Evolutionary conservation across 2,329 filamentous ascomycete species (phyloP).

Genomic region (Dactylellina cionopaga): DNA sequence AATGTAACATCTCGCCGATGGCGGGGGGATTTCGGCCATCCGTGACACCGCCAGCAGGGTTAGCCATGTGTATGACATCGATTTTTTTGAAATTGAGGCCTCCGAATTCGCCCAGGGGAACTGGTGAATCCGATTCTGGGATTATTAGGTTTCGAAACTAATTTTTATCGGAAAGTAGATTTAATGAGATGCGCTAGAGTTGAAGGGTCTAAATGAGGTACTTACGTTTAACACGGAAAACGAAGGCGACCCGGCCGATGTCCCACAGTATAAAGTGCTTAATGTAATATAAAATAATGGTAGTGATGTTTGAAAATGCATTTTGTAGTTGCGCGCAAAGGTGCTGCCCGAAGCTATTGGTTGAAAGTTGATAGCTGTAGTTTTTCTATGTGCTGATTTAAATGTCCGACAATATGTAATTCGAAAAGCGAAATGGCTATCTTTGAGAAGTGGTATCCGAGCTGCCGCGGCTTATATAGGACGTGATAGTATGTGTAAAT

Average conservation of each 20-base stretch:
- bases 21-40: neutral
- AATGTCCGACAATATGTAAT: too few species aligned
- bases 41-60: neutral
- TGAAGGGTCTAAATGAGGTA: neutral
- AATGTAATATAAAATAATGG: constrained; percentile 14
- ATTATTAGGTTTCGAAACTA: constrained; percentile 41
- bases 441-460: too few species aligned
- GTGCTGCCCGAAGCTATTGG: too few species aligned
- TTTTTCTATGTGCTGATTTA: too few species aligned
- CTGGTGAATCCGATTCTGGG: neutral
- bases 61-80: constrained; percentile 13
- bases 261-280: constrained; percentile 12
- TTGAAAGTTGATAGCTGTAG: too few species aligned
- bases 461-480: too few species aligned
- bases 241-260: constrained; percentile 17
- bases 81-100: constrained; percentile 37
- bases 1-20: neutral
- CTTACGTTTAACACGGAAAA: constrained; percentile 40
- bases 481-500: too few species aligned
- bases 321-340: neutral
- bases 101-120: constrained; percentile 21
- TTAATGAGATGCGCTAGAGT: neutral
- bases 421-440: too few species aligned
- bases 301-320: constrained; percentile 24
- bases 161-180: neutral